Base-by-base conservation (phyloP, 306 rosid species). In the Purshia tridentata region DNA sequence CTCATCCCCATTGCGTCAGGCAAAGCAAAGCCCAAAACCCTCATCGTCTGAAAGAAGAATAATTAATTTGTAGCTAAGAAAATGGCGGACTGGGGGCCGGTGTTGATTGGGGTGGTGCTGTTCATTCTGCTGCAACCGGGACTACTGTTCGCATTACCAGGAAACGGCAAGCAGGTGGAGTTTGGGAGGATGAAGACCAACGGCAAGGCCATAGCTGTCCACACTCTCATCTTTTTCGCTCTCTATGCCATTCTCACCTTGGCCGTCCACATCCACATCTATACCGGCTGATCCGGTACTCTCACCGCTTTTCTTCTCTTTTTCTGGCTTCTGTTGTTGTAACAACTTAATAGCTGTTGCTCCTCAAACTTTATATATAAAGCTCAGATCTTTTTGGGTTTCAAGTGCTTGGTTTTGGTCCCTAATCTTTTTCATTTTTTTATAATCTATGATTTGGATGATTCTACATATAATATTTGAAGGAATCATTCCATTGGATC, bases 81-180 rank as follows among this genome's bases (percentile, higher is more conserved):
- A 72, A 93, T 94, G 99, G 84, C 91, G n/a, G 99, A 94, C 78
- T 91, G 99, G 99, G 98, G 88, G 1, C 96, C 97, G 0, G 95
- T 94, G n/a, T n/a, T 94, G 35, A 81, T 94, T 11, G 99, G 97
- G 0, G 97, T 94, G 7, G 95, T 94, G 18, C 76, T 94, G 64
- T 91, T 94, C 81, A 92, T 94, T 58, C 87, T 94, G 8, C 97
- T 94, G 9, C 91, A 89, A 50, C 99, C 99, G 9, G 99, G 99
- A 2, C 76, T 94, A 19, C 84, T 94, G 6, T 94, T 92, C 61
- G 74, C 91, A 37, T 74, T 94, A 11, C 99, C 99, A 0, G 97
- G 99, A 0, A 81, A 89, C 76, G 76, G 81, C 49, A 88, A 81
- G 55, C 87, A 75, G 75, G 41, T 94, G 4, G 99, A 94, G 80